phyloP scores from a whole-genome alignment of 1,139 yeast species.

The Geotrichum macrosporum region DNA sequence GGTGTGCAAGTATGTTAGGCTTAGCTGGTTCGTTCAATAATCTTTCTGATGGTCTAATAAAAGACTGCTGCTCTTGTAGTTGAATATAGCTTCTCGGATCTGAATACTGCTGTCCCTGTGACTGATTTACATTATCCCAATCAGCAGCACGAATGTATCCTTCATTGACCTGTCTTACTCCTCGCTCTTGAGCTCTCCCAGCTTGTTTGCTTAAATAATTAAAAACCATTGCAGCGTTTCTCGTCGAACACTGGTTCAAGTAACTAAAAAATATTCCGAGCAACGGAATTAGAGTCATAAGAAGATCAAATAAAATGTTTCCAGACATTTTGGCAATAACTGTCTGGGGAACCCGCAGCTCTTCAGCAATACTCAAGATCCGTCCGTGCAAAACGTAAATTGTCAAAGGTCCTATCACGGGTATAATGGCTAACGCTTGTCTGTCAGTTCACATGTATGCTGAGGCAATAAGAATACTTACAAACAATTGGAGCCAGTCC shows the following conservation, averaged over 20 bases:
- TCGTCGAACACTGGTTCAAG: constrained; percentile 80
- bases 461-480: constrained; percentile 15
- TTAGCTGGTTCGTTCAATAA: background rate
- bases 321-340: constrained; percentile 65
- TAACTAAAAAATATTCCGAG: constrained; percentile 73
- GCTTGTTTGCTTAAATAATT: constrained; percentile 33
- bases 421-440: constrained; percentile 43
- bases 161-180: constrained; percentile 1
- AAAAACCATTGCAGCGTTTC: constrained; percentile 75
- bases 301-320: constrained; percentile 65
- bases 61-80: constrained; percentile 1
- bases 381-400: constrained; percentile 77
- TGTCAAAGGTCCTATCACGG: constrained; percentile 72
- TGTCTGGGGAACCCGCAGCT: constrained; percentile 54
- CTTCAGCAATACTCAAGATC: constrained; percentile 55
- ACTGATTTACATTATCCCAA: too few species aligned
- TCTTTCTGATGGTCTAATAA: background rate
- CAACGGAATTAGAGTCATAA: constrained; percentile 72
- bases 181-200: constrained; percentile 18
- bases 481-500: constrained; percentile 59
- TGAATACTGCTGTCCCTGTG: background rate
- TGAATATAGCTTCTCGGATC: background rate
- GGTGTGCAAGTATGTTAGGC: background rate
- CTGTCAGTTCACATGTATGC: too few species aligned
- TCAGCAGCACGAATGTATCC: constrained; percentile 2